Evolutionary conservation across 768 basidiomycete species (phyloP).

Genomic region (Serendipita sp.): DNA sequence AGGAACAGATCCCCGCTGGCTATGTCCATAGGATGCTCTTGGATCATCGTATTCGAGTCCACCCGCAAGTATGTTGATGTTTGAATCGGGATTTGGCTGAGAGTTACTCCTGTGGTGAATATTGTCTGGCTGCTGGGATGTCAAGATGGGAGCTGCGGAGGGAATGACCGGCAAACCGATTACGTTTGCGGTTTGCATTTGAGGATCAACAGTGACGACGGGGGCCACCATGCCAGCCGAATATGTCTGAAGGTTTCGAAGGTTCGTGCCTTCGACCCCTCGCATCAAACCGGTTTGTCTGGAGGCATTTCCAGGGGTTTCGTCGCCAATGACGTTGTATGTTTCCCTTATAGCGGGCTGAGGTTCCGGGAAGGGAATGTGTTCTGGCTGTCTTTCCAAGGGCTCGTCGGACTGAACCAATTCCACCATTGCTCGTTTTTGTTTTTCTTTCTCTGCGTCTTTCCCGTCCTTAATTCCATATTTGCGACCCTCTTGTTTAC

Average conservation of each 20-base stretch:
- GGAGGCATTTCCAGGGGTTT: neutral
- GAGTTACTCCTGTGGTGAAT: neutral
- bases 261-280: neutral
- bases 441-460: neutral
- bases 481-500: neutral
- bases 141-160: neutral
- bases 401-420: neutral
- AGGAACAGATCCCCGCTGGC: neutral
- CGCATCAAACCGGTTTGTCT: no score
- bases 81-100: neutral
- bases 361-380: neutral
- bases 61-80: conserved; percentile 4
- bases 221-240: neutral
- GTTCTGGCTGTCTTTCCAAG: neutral
- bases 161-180: neutral
- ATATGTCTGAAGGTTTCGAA: neutral
- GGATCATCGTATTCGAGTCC: neutral
- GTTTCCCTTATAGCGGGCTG: neutral
- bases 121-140: neutral
- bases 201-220: conserved; percentile 5
- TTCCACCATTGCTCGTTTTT: neutral
- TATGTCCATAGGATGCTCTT: neutral
- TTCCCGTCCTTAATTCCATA: neutral
- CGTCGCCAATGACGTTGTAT: neutral
- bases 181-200: neutral